These are phyloP conservation scores for Xylaria curta DNA, from an alignment of 495 filamentous ascomycete genomes.

Conservation along the genomic window DNA sequence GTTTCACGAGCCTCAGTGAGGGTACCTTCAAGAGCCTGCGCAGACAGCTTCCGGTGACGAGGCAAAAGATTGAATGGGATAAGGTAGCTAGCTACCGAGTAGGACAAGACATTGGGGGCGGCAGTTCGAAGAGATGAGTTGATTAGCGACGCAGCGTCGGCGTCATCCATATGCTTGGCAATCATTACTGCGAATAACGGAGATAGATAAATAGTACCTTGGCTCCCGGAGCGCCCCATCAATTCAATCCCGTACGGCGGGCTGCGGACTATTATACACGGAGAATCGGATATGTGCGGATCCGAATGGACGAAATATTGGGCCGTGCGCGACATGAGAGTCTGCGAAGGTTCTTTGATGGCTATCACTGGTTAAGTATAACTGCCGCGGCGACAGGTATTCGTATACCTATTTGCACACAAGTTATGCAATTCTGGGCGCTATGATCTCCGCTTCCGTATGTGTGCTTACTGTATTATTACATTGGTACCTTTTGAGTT, in stretches of 20 bases:
- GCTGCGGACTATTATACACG: background rate
- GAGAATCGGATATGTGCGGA: constrained; percentile 14
- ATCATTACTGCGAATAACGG: constrained; percentile 12
- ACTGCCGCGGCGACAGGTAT: background rate
- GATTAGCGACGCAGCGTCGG: background rate
- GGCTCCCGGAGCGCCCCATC: background rate
- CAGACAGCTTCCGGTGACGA: constrained; percentile 91
- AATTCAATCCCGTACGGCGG: background rate
- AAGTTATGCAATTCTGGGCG: background rate
- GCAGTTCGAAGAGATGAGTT: constrained; percentile 53
- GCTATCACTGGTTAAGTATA: background rate
- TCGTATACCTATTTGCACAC: background rate
- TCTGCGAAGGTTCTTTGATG: background rate
- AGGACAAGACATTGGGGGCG: constrained; percentile 73
- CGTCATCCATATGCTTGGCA: constrained; percentile 12
- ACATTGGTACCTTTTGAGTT: background rate
- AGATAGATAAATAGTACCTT: constrained; percentile 17
- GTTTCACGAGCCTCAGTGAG: constrained; percentile 86
- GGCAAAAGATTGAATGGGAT: constrained; percentile 99
- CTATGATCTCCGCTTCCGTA: background rate
- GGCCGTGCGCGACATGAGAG: background rate
- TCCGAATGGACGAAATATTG: background rate
- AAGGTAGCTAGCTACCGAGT: constrained; percentile 95
- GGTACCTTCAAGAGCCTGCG: constrained; percentile 92
- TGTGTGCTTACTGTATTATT: background rate